Percentiles rank a stretch among this genome's conserved stretches.
Conservation (phyloP, 495 filamentous ascomycete genomes). For the Bacidia rubella region DNA sequence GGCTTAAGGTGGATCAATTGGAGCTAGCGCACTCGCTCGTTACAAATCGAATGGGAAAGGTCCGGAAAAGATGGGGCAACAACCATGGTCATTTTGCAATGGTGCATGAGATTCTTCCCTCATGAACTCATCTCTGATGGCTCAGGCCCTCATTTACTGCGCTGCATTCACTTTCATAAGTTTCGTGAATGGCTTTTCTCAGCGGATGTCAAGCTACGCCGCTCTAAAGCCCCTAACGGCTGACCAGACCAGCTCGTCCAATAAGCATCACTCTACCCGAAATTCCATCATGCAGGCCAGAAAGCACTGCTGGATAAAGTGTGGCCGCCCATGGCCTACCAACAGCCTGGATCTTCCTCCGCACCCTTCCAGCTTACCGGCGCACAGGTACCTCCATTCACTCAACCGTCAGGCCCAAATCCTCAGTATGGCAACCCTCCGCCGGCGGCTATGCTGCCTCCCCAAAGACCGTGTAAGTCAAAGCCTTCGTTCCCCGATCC, state of each 20-base stretch:
- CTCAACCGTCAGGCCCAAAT: not conserved
- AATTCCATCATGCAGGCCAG: slow-evolving; percentile 9
- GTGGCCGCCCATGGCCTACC: slow-evolving; percentile 7
- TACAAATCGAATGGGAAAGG: not conserved
- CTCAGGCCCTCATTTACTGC: no score
- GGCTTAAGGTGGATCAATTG: not conserved
- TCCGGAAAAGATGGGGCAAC: no score
- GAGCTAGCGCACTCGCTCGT: not conserved
- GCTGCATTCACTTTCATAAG: no score
- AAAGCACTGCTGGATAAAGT: slow-evolving; percentile 3
- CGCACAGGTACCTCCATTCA: not conserved
- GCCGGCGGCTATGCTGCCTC: slow-evolving; percentile 2
- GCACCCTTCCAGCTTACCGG: not conserved
- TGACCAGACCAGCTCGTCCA: not conserved
- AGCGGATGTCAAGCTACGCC: not conserved
- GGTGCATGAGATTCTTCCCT: no score
- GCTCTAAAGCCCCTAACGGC: not conserved
- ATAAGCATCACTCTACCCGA: not conserved
- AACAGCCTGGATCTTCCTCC: not conserved
- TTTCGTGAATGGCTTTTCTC: not conserved
- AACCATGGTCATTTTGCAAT: no score
- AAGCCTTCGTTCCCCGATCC: not conserved
- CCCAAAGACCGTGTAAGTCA: slow-evolving; percentile 6
- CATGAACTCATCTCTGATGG: not conserved
- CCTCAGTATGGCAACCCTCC: slow-evolving; percentile 1